Evolutionary conservation across 805 yeast species (phyloP).

Genomic region (Suhomyces sp.): DNA sequence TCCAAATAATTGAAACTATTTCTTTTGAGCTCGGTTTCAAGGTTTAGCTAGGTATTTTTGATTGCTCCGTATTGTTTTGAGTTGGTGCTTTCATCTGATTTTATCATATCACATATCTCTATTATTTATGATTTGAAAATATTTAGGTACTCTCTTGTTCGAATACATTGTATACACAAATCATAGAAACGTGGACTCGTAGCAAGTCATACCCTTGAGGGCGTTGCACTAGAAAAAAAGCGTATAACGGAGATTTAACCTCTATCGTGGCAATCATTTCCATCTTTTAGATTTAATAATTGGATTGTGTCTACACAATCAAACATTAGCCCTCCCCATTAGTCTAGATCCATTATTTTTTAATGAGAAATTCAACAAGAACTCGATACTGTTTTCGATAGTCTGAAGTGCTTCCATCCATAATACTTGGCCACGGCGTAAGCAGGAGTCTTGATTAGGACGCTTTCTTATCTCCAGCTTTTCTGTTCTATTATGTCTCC

Average conservation of each 20-base stretch:
- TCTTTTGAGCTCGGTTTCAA: conserved; percentile 24
- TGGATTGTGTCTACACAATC: background rate
- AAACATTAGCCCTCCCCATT: background rate
- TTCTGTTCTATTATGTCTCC: background rate
- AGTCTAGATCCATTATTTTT: background rate
- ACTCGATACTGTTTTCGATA: background rate
- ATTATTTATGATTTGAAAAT: background rate
- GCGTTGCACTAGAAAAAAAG: background rate
- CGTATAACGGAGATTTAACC: background rate
- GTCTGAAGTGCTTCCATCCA: background rate
- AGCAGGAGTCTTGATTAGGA: background rate
- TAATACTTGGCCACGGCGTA: background rate
- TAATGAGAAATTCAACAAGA: background rate
- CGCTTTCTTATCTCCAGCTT: background rate
- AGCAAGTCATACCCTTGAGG: background rate
- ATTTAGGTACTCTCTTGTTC: background rate
- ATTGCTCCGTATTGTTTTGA: background rate
- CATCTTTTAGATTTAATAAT: background rate
- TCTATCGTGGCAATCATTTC: background rate
- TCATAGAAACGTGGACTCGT: background rate
- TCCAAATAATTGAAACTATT: conserved; percentile 3
- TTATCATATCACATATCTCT: conserved; percentile 1
- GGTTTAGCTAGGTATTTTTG: conserved; percentile 23
- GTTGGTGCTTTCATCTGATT: conserved; percentile 10
- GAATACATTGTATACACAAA: background rate